Evolutionary conservation across 176 grass and related monocot species (phyloP).

Genomic region (Chrysopogon serrulatus): DNA sequence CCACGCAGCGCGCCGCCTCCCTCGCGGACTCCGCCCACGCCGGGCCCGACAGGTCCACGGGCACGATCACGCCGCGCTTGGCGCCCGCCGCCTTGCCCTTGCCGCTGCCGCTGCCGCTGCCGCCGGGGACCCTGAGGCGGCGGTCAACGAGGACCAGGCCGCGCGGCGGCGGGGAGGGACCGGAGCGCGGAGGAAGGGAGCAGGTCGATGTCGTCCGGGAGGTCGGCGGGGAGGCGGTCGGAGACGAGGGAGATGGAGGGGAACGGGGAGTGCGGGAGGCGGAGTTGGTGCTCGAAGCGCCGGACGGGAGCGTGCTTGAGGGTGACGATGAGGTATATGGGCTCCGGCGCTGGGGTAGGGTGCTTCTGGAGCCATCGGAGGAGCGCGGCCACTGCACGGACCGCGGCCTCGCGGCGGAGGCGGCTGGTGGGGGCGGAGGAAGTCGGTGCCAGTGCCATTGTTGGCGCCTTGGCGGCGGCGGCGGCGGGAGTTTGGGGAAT

Average conservation of each 20-base stretch:
- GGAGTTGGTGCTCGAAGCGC: constrained; percentile 41
- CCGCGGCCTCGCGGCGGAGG: constrained; percentile 34
- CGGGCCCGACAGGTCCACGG: constrained; percentile 33
- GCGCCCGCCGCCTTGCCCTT: constrained; percentile 3
- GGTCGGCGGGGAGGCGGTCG: constrained; percentile 22
- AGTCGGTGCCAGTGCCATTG: not conserved
- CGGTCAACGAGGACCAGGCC: constrained; percentile 54
- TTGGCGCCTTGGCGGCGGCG: constrained; percentile 24
- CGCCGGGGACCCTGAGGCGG: constrained; percentile 24
- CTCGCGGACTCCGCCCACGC: constrained; percentile 36
- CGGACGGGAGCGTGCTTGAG: constrained; percentile 35
- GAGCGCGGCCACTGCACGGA: constrained; percentile 42
- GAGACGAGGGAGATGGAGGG: constrained; percentile 36
- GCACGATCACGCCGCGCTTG: constrained; percentile 30
- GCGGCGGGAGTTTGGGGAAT: not conserved
- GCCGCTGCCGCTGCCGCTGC: constrained; percentile 24
- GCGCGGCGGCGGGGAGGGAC: constrained; percentile 30
- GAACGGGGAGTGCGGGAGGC: constrained; percentile 50
- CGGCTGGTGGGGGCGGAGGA: not conserved
- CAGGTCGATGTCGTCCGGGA: constrained; percentile 34
- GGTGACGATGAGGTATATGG: constrained; percentile 52
- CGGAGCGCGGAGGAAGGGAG: constrained; percentile 38
- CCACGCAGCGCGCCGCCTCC: constrained; percentile 21
- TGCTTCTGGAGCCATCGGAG: constrained; percentile 50
- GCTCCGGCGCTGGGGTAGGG: constrained; percentile 28